These are phyloP conservation scores for Trichoderma sp. DNA, from an alignment of 2,329 filamentous ascomycete species.

Conservation along the genomic window DNA sequence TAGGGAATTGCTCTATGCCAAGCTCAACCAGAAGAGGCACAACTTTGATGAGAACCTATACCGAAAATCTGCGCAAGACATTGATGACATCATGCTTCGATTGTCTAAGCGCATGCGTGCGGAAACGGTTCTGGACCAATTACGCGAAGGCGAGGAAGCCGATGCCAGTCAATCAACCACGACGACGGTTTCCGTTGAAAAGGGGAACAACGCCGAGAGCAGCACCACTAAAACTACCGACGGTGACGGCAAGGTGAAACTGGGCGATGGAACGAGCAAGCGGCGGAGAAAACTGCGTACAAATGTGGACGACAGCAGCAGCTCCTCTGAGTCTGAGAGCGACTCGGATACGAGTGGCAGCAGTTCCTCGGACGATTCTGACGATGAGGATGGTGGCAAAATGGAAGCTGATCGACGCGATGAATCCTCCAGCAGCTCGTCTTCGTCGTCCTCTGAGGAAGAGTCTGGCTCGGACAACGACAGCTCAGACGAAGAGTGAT, in stretches of 20 bases:
- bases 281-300: conserved; percentile 52
- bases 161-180: conserved; percentile 31
- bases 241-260: conserved; percentile 39
- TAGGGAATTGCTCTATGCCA: conserved; percentile 42
- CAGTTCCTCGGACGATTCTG: conserved; percentile 35
- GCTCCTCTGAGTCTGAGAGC: conserved; percentile 31
- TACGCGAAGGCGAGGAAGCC: conserved; percentile 49
- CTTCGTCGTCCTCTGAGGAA: conserved; percentile 39
- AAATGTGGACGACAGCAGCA: conserved; percentile 43
- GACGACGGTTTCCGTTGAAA: conserved; percentile 30
- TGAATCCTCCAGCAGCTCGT: conserved; percentile 42
- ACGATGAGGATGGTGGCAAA: conserved; percentile 27
- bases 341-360: conserved; percentile 36
- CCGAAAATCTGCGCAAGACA: conserved; percentile 47
- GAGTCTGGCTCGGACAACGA: conserved; percentile 22
- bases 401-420: conserved; percentile 22
- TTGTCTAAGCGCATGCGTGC: conserved; percentile 62
- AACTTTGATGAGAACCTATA: conserved; percentile 53
- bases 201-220: conserved; percentile 30
- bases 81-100: conserved; percentile 49
- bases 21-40: conserved; percentile 44
- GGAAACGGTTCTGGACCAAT: conserved; percentile 54
- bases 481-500: conserved; percentile 25
- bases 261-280: conserved; percentile 49
- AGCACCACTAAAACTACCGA: conserved; percentile 27